These are phyloP conservation scores for Ogataea angusta DNA, from an alignment of 805 yeast species.

Conservation along the genomic window DNA sequence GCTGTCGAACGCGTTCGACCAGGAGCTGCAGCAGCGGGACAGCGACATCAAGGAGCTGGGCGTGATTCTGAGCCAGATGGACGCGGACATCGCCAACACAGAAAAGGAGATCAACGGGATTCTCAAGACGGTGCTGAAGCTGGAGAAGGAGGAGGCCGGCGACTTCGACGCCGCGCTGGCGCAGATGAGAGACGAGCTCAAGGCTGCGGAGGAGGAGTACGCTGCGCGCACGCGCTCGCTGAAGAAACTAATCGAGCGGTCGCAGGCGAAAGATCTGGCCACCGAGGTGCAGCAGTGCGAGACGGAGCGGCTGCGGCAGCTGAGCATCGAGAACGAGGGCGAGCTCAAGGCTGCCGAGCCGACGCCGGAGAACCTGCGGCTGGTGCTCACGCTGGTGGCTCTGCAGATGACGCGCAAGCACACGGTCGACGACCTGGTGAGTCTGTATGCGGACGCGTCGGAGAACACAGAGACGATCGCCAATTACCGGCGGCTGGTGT, in stretches of 20 bases:
- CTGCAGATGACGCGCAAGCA: constrained; percentile 53
- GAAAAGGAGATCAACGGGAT: constrained; percentile 34
- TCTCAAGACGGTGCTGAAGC: constrained; percentile 30
- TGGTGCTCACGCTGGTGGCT: constrained; percentile 44
- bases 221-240: constrained; percentile 18
- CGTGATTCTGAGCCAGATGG: constrained; percentile 28
- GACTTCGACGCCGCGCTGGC: constrained; percentile 23
- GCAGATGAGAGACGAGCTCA: constrained; percentile 16
- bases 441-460: constrained; percentile 37
- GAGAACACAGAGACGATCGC: constrained; percentile 52
- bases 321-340: constrained; percentile 16
- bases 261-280: constrained; percentile 46
- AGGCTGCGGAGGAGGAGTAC: constrained; percentile 19
- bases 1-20: constrained; percentile 50
- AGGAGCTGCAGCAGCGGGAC: constrained; percentile 44
- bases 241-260: constrained; percentile 35
- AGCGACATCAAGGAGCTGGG: constrained; percentile 33
- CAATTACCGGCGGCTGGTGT: constrained; percentile 64
- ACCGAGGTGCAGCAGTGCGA: constrained; percentile 39
- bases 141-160: constrained; percentile 19
- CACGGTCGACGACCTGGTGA: constrained; percentile 47
- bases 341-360: constrained; percentile 22
- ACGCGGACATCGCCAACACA: constrained; percentile 32
- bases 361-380: constrained; percentile 23
- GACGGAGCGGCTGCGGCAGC: constrained; percentile 19